A percentile compares a stretch with the other conserved stretches of the same genome.
These are phyloP conservation scores for Buxus sempervirens DNA, from an alignment of 164 flowering plant species.

Conservation along the genomic window DNA sequence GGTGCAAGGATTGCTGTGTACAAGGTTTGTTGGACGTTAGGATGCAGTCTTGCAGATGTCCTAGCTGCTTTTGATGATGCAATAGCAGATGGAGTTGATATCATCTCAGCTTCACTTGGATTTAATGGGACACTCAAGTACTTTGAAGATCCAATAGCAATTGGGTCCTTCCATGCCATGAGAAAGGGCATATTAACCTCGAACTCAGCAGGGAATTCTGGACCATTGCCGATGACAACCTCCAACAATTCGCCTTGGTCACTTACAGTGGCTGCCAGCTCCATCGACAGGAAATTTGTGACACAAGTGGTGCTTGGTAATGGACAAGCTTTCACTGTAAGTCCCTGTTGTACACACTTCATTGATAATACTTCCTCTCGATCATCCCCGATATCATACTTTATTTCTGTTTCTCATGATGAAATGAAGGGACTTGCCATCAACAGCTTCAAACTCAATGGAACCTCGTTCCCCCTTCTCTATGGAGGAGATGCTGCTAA, in stretches of 20 bases:
- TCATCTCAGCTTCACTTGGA: conserved; percentile 35
- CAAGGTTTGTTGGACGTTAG: conserved; percentile 36
- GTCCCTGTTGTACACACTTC: background rate
- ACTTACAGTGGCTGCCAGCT: conserved; percentile 39
- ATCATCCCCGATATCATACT: background rate
- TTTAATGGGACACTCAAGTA: background rate
- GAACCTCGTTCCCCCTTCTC: conserved; percentile 31
- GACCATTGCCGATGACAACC: conserved; percentile 14
- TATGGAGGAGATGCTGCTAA: conserved; percentile 48
- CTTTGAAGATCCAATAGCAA: conserved; percentile 28
- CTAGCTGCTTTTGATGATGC: conserved; percentile 39
- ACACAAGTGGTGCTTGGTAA: conserved; percentile 32
- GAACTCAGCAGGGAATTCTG: conserved; percentile 30
- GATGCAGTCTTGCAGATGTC: conserved; percentile 25
- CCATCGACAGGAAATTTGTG: conserved; percentile 27
- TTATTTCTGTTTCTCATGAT: background rate
- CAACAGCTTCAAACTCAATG: conserved; percentile 35
- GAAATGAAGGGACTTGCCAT: conserved; percentile 31
- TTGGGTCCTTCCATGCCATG: conserved; percentile 45
- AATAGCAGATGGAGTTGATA: conserved; percentile 41
- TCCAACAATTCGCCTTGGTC: conserved; percentile 29
- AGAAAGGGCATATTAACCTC: conserved; percentile 31
- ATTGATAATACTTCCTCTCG: background rate
- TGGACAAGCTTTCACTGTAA: conserved; percentile 21
- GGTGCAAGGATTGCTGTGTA: conserved; percentile 33